These are phyloP conservation scores for Alternaria ethzedia DNA, from an alignment of 2,329 filamentous ascomycete species.

Conservation along the genomic window DNA sequence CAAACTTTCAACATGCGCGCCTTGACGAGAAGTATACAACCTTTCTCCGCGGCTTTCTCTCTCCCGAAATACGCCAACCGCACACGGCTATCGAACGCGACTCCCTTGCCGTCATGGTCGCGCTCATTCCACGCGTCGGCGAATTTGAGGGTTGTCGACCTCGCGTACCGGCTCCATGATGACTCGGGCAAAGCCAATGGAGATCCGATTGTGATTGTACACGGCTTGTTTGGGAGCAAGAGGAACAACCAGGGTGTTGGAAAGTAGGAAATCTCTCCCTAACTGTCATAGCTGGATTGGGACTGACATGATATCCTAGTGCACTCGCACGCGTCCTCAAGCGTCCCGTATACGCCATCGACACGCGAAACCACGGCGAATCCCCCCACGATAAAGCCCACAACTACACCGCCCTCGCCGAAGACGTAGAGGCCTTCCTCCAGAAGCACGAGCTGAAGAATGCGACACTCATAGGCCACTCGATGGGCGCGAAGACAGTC, in stretches of 20 bases:
- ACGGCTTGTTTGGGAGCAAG: conserved; percentile 93
- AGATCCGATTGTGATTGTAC: conserved; percentile 84
- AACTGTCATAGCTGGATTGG: background rate
- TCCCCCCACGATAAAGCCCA: conserved; percentile 79
- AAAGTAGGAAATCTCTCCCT: conserved; percentile 64
- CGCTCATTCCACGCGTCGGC: conserved; percentile 38
- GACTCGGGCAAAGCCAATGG: conserved; percentile 44
- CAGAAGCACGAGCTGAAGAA: conserved; percentile 70
- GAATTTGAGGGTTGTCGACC: conserved; percentile 33
- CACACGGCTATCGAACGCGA: conserved; percentile 4
- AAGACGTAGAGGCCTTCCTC: conserved; percentile 83
- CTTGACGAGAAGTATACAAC: conserved; percentile 18
- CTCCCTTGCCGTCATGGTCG: conserved; percentile 21
- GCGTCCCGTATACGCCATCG: conserved; percentile 81
- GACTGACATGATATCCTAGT: conserved; percentile 54
- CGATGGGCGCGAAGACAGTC: conserved; percentile 94
- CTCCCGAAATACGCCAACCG: conserved; percentile 18
- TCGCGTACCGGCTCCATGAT: conserved; percentile 45
- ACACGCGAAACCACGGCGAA: conserved; percentile 91
- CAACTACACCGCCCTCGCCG: conserved; percentile 81
- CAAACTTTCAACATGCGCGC: conserved; percentile 25
- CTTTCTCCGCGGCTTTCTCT: conserved; percentile 15
- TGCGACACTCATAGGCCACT: conserved; percentile 86
- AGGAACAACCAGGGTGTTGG: conserved; percentile 94
- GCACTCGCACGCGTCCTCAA: conserved; percentile 80